Conservation (phyloP, 2,329 filamentous ascomycete genomes). For the Pestalotiopsis sp. region DNA sequence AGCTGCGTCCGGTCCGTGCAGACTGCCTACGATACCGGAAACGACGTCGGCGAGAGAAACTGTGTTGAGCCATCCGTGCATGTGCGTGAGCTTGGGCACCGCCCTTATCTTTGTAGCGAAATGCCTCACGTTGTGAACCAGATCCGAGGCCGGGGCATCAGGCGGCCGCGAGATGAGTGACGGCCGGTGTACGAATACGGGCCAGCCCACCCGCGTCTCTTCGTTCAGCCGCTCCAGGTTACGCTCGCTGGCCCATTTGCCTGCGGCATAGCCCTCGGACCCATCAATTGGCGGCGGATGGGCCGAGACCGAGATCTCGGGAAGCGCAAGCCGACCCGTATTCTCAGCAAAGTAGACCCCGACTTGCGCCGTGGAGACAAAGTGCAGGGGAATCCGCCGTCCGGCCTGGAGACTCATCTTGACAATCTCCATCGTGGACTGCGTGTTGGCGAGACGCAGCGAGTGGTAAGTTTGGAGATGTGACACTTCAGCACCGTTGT, state of each 20-base stretch:
- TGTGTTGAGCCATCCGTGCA: no score
- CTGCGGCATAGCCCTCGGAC: slow-evolving; percentile 20
- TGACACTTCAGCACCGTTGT: slow-evolving; percentile 47
- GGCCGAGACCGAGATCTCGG: not conserved
- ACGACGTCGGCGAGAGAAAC: no score
- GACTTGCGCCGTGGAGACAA: not conserved
- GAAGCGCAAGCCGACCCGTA: not conserved
- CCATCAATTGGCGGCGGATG: not conserved
- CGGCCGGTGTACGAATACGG: not conserved
- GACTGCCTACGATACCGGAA: no score
- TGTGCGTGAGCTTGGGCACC: no score
- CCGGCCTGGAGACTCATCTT: slow-evolving; percentile 25
- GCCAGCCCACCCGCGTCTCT: not conserved
- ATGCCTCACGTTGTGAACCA: no score
- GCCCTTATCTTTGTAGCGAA: no score
- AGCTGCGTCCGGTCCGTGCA: no score
- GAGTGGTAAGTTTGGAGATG: slow-evolving; percentile 40
- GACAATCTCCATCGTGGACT: slow-evolving; percentile 36
- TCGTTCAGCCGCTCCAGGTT: slow-evolving; percentile 20
- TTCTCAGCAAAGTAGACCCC: not conserved
- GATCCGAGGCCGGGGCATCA: no score
- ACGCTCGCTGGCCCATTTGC: slow-evolving; percentile 20
- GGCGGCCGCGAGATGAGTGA: not conserved
- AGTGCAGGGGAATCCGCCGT: not conserved
- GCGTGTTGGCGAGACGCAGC: slow-evolving; percentile 38